A percentile compares a stretch with the other conserved stretches of the same genome.
These are phyloP conservation scores for Flaveria robusta DNA, from an alignment of 129 eudicot species.

Conservation along the genomic window DNA sequence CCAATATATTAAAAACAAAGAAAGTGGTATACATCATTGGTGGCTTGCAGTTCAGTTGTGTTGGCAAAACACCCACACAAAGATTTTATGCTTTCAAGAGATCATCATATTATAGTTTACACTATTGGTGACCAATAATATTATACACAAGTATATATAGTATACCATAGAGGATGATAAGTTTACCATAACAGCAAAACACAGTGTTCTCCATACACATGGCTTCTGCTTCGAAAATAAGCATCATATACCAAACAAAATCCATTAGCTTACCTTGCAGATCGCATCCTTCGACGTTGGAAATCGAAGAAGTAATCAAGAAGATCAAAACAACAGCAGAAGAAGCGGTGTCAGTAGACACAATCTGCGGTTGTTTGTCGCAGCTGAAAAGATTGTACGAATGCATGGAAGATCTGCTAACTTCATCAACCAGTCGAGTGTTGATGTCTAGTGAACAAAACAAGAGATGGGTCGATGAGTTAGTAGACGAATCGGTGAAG, in stretches of 20 bases:
- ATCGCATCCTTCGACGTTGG: slow-evolving; percentile 39
- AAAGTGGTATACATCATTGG: slow-evolving; percentile 10
- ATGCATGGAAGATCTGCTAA: slow-evolving; percentile 40
- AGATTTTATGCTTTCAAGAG: slow-evolving; percentile 8
- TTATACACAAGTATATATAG: slow-evolving; percentile 8
- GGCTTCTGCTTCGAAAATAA: slow-evolving; percentile 34
- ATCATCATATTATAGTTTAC: slow-evolving; percentile 1
- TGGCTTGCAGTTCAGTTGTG: not conserved
- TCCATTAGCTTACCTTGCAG: slow-evolving; percentile 64
- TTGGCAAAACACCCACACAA: slow-evolving; percentile 27
- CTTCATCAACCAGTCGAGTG: slow-evolving; percentile 34
- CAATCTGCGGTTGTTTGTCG: slow-evolving; percentile 40
- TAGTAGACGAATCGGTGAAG: slow-evolving; percentile 34
- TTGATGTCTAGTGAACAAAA: slow-evolving; percentile 31
- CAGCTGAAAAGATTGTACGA: slow-evolving; percentile 47
- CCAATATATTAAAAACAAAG: slow-evolving; percentile 10
- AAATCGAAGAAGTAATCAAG: slow-evolving; percentile 36
- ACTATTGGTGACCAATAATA: slow-evolving; percentile 18
- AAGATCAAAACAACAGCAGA: slow-evolving; percentile 35
- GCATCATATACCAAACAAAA: slow-evolving; percentile 35
- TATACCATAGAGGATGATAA: slow-evolving; percentile 15
- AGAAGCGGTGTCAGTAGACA: slow-evolving; percentile 9
- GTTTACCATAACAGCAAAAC: slow-evolving; percentile 14
- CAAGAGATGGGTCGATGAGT: slow-evolving; percentile 37
- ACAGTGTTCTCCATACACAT: slow-evolving; percentile 15